Base-by-base conservation (phyloP, 2,329 filamentous ascomycete genomes). In the Rachicladosporium sp. region DNA sequence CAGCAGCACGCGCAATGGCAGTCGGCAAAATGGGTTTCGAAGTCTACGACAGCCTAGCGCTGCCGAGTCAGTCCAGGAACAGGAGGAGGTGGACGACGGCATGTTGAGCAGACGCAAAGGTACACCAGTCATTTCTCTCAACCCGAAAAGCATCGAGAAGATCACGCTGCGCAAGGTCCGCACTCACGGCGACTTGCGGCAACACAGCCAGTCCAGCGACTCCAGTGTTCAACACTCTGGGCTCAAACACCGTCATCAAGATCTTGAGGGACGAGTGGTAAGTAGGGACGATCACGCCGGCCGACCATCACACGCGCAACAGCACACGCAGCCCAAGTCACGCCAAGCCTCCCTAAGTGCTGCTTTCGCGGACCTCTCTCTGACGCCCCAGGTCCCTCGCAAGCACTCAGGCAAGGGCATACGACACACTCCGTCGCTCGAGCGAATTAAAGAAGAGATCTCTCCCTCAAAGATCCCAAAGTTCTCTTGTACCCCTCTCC, bases 1-100 rank as follows among this genome's bases (percentile, higher is more conserved):
- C 60, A 40, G 57, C 68, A 40, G 44, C 61, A 63, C 52, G 59
- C 61, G 50, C 61, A 58, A 35, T 62, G 64, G 36, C 62, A 64
- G 38, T 68, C 55, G 59, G 60, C 58, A 69, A 55, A 55, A 60
- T 54, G 65, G 41, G 48, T 55, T 44, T 6, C 45, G 47, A 32
- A 46, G 43, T 35, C 31, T 35, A 12, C 40, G 32, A 33, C 33
- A 40, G 33, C 30, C 40, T 12, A 38, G 35, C 13, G 36, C 38
- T 10, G 36, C 40, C 10, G 35, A 42, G n/a, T 29, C 34, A 10
- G 45, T 50, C 21, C 50, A 53, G 46, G 57, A 69, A 43, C 59
- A 66, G 36, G 55, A 64, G 12, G 57, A 61, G 21, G 52, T 50
- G 37, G 50, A 57, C 30, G 39, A 45, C 33, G 50, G 48, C 31